Evolutionary conservation across 768 basidiomycete species (phyloP).

Genomic region (Cystofilobasidium bisporidii): DNA sequence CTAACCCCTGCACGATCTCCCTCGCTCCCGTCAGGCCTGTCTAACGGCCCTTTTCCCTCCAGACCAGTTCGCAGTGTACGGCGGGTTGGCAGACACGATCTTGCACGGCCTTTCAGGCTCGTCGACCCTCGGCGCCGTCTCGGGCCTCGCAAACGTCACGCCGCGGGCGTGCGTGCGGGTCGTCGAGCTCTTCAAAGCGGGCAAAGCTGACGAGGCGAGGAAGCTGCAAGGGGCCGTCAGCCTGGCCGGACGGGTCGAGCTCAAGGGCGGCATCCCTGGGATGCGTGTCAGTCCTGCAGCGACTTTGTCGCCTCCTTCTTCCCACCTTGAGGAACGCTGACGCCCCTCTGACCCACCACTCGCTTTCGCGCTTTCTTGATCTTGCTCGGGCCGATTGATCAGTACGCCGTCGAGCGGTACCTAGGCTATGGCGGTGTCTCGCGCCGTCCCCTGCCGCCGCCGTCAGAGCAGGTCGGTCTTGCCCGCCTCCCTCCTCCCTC

Average conservation of each 20-base stretch:
- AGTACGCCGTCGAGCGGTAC: conserved; percentile 12
- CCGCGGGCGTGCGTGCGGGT: conserved; percentile 9
- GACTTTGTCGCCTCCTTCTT: too few species aligned
- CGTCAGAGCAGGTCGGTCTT: conserved; percentile 1
- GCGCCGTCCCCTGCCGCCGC: background rate
- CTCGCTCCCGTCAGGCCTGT: background rate
- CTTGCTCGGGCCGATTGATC: too few species aligned
- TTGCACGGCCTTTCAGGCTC: conserved; percentile 24
- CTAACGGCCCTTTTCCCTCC: conserved; percentile 5
- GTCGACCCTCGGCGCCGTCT: conserved; percentile 17
- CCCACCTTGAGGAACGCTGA: too few species aligned
- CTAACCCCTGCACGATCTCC: background rate
- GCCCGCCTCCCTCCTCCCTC: too few species aligned
- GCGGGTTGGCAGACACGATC: conserved; percentile 29
- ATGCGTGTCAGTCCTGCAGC: too few species aligned
- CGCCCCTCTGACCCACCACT: too few species aligned
- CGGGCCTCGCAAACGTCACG: conserved; percentile 11
- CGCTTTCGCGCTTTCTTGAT: too few species aligned
- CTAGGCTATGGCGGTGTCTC: conserved; percentile 1
- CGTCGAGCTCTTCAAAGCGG: conserved; percentile 16
- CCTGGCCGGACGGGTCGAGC: conserved; percentile 10
- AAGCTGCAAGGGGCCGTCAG: conserved; percentile 8
- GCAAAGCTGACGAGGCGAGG: conserved; percentile 9
- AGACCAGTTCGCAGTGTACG: conserved; percentile 20
- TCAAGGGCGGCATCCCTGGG: conserved; percentile 16